A percentile compares a stretch with the other conserved stretches of the same genome.
Conservation (phyloP, 345 rosid genomes). For the Pugionium dolabratum region DNA sequence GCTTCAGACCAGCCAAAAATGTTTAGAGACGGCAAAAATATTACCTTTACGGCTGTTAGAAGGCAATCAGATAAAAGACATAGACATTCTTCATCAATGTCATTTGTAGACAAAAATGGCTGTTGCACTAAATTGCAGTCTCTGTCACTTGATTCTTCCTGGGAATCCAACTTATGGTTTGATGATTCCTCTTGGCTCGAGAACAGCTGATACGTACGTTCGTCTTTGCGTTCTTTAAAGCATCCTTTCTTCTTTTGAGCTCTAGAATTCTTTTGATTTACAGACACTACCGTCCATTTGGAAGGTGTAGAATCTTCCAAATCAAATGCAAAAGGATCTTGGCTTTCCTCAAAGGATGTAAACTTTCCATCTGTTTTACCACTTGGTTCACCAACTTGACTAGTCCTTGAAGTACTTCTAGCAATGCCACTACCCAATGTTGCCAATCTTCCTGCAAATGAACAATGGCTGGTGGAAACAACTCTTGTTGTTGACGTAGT, state of each 20-base stretch:
- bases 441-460: slow-evolving; percentile 54
- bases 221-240: slow-evolving; percentile 48
- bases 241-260: slow-evolving; percentile 44
- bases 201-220: slow-evolving; percentile 41
- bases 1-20: slow-evolving; percentile 8
- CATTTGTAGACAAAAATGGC: slow-evolving; percentile 46
- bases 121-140: slow-evolving; percentile 45
- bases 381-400: slow-evolving; percentile 46
- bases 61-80: slow-evolving; percentile 84
- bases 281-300: slow-evolving; percentile 79
- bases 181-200: slow-evolving; percentile 57
- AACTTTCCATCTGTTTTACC: slow-evolving; percentile 41
- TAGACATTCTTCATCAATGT: slow-evolving; percentile 57
- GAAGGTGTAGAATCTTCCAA: slow-evolving; percentile 80
- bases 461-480: slow-evolving; percentile 55
- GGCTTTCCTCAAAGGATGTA: slow-evolving; percentile 51
- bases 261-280: slow-evolving; percentile 54
- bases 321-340: slow-evolving; percentile 95
- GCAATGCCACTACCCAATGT: slow-evolving; percentile 47
- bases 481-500: slow-evolving; percentile 47
- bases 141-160: slow-evolving; percentile 47
- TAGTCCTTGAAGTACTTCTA: slow-evolving; percentile 45
- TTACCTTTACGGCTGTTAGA: slow-evolving; percentile 88
- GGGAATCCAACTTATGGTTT: slow-evolving; percentile 45
- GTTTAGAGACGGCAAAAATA: slow-evolving; percentile 13